These are phyloP conservation scores for Amauroascus niger DNA, from an alignment of 2,329 filamentous ascomycete species.

Conservation along the genomic window DNA sequence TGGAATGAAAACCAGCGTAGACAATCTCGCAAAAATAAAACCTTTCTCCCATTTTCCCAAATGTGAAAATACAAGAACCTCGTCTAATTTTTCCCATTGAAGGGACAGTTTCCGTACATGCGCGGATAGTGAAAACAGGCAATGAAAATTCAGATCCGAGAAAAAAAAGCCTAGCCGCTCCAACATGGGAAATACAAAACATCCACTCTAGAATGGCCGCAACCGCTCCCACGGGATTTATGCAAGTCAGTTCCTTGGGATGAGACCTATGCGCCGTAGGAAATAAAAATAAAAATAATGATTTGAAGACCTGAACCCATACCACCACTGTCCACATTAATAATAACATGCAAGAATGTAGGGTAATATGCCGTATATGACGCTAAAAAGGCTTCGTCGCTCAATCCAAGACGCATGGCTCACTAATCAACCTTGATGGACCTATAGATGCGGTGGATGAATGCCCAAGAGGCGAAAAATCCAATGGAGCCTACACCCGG, in stretches of 20 bases:
- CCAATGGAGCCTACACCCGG: slow-evolving; percentile 68
- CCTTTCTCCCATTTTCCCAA: too few relatives aligned
- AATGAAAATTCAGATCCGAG: too few relatives aligned
- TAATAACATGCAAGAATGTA: neutral
- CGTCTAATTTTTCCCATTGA: too few relatives aligned
- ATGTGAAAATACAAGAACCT: too few relatives aligned
- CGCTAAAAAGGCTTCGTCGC: neutral
- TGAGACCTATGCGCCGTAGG: neutral
- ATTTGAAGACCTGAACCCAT: neutral
- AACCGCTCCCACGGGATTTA: neutral
- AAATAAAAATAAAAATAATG: neutral
- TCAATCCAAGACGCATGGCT: neutral
- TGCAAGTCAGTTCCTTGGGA: neutral
- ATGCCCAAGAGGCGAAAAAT: slow-evolving; percentile 89
- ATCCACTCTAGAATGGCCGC: too few relatives aligned
- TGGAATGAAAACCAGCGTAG: too few relatives aligned
- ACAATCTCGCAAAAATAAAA: too few relatives aligned
- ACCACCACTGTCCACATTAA: neutral
- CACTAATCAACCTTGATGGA: slow-evolving; percentile 94
- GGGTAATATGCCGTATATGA: neutral
- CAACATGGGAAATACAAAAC: too few relatives aligned
- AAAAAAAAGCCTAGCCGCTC: too few relatives aligned
- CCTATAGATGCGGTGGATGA: slow-evolving; percentile 84
- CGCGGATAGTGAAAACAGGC: too few relatives aligned
- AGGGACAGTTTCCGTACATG: too few relatives aligned